phyloP scores from a whole-genome alignment of 768 basidiomycete genomes.

The Pleurotus tuber-regium region DNA sequence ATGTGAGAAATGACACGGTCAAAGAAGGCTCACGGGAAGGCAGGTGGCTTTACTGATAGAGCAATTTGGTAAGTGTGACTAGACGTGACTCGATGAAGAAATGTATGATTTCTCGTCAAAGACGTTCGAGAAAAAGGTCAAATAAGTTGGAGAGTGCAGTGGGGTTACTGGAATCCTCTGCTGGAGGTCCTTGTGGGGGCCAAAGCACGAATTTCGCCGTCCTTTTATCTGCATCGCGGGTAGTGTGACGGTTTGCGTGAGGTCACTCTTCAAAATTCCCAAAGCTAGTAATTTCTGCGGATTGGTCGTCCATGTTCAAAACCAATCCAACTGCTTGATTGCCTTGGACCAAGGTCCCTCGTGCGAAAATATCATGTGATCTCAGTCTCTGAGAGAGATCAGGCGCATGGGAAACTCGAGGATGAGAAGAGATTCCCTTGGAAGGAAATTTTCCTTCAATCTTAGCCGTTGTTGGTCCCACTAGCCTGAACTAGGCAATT shows the following conservation, averaged over 20 bases:
- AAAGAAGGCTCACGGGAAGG: conserved; percentile 11
- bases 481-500: conserved; percentile 7
- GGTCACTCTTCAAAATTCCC: conserved; percentile 9
- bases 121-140: neutral
- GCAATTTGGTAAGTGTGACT: conserved; percentile 6
- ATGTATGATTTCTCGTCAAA: neutral
- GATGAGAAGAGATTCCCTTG: conserved; percentile 1
- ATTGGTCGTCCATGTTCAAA: conserved; percentile 7
- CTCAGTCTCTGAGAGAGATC: neutral
- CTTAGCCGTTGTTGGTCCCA: conserved; percentile 7
- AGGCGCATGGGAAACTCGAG: neutral
- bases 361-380: conserved; percentile 11
- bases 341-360: conserved; percentile 10
- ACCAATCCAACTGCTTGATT: conserved; percentile 12
- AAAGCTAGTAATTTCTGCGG: conserved; percentile 6
- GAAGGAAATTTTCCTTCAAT: conserved; percentile 1
- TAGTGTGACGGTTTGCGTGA: conserved; percentile 1
- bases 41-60: neutral
- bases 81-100: neutral
- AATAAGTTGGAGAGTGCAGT: neutral
- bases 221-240: conserved; percentile 5
- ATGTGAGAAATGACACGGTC: conserved; percentile 1
- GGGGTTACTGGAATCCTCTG: neutral
- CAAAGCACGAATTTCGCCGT: neutral
- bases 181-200: conserved; percentile 8